Evolutionary conservation across 1,139 yeast species (phyloP).

Genomic region (Candida gigantensis): DNA sequence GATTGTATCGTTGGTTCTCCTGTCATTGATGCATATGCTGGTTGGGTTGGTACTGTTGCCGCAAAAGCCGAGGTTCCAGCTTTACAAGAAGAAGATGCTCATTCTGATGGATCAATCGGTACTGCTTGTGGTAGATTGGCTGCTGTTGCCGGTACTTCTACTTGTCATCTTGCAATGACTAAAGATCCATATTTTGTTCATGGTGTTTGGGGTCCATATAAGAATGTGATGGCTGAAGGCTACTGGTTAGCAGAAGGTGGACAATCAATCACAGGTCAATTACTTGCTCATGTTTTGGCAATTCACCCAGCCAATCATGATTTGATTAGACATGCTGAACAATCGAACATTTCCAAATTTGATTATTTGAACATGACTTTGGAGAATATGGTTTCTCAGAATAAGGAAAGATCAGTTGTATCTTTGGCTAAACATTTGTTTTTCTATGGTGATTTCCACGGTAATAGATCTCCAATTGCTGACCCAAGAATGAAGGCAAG

Average conservation of each 20-base stretch:
- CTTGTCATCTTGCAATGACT: slow-evolving; percentile 92
- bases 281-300: slow-evolving; percentile 84
- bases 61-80: slow-evolving; percentile 66
- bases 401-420: slow-evolving; percentile 66
- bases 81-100: slow-evolving; percentile 35
- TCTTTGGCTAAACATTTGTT: slow-evolving; percentile 81
- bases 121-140: slow-evolving; percentile 84
- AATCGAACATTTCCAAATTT: slow-evolving; percentile 71
- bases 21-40: slow-evolving; percentile 97
- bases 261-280: slow-evolving; percentile 94
- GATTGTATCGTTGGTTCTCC: slow-evolving; percentile 89
- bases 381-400: slow-evolving; percentile 63
- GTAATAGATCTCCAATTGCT: slow-evolving; percentile 95
- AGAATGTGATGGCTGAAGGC: slow-evolving; percentile 85
- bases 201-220: slow-evolving; percentile 99
- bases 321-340: slow-evolving; percentile 61
- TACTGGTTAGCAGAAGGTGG: slow-evolving; percentile 99
- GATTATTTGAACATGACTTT: slow-evolving; percentile 78
- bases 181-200: slow-evolving; percentile 84
- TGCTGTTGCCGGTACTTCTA: slow-evolving; percentile 97
- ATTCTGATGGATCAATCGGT: slow-evolving; percentile 44
- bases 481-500: slow-evolving; percentile 94
- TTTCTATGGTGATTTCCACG: slow-evolving; percentile 95
- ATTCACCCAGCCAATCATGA: slow-evolving; percentile 87
- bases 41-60: slow-evolving; percentile 98